phyloP scores from a whole-genome alignment of 257 asterid genomes.

The Solanum boliviense region DNA sequence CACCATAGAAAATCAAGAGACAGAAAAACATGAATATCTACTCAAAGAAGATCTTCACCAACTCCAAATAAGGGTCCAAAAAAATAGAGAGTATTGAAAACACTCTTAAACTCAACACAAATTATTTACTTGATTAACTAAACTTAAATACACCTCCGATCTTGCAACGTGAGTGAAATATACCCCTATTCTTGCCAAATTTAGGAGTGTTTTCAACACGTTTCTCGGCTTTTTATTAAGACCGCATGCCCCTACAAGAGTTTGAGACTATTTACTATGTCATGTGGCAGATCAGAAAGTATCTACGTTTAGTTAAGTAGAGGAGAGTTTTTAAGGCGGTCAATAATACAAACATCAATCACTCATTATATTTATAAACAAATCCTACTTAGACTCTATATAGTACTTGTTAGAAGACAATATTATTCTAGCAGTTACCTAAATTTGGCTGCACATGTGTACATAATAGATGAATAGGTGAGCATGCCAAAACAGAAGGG shows the following conservation, averaged over 20 bases:
- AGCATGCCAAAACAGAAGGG: conserved; percentile 4
- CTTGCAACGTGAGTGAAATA: background rate
- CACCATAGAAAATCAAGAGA: background rate
- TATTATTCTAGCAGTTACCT: background rate
- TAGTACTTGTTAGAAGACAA: background rate
- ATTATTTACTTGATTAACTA: background rate
- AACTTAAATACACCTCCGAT: background rate
- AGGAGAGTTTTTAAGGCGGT: background rate
- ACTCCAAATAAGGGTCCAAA: background rate
- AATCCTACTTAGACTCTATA: background rate
- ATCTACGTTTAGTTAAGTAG: background rate
- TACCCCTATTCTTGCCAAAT: background rate
- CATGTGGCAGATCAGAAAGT: too few relatives aligned
- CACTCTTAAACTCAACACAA: too few relatives aligned
- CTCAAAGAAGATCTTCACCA: background rate
- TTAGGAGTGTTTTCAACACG: background rate
- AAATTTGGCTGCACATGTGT: background rate
- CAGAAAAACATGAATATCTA: background rate
- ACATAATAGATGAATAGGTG: background rate
- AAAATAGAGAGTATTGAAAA: too few relatives aligned
- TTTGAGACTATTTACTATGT: too few relatives aligned
- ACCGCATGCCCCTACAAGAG: background rate
- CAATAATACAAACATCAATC: background rate
- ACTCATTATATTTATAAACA: background rate
- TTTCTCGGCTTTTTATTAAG: background rate